Evolutionary conservation across 495 filamentous ascomycete genomes (phyloP).

Genomic region (Penicillium cosmopolitanum): DNA sequence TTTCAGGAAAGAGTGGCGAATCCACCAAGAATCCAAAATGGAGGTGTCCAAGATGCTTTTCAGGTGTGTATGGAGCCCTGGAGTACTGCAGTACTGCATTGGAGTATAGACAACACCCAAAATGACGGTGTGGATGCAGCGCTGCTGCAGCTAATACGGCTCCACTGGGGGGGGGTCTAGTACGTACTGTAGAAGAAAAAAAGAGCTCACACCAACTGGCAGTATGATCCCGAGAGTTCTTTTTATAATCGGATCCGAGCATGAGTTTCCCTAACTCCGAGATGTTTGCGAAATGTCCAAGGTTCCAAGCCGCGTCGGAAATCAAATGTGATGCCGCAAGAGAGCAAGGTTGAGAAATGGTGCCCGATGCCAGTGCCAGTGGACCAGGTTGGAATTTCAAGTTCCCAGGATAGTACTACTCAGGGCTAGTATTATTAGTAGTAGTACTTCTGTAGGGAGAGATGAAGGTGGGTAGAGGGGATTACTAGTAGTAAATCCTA

Average conservation of each 20-base stretch:
- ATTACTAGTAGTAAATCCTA: no score
- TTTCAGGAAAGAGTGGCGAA: neutral
- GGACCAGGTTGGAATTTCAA: conserved; percentile 18
- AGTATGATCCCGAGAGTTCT: neutral
- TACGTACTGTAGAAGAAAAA: no score
- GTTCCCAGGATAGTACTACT: neutral
- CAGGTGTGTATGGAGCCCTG: neutral
- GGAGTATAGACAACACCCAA: neutral
- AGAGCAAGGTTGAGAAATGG: neutral
- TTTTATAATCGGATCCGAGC: conserved; percentile 1
- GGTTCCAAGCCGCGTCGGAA: conserved; percentile 5
- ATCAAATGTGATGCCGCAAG: conserved; percentile 4
- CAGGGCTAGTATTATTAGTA: no score
- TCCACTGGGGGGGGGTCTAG: neutral
- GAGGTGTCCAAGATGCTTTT: neutral
- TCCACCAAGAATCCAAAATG: neutral
- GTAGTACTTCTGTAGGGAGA: neutral
- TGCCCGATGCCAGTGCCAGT: no score
- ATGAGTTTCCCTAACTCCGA: neutral
- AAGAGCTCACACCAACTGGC: neutral
- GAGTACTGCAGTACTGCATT: neutral
- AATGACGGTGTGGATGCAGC: conserved; percentile 19
- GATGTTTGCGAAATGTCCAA: conserved; percentile 9
- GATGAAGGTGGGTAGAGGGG: neutral
- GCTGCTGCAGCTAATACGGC: conserved; percentile 11